Percentiles rank a stretch among this genome's conserved stretches.
These are phyloP conservation scores for Leccinum solheimii DNA, from an alignment of 1,284 basidiomycete species.

Conservation along the genomic window DNA sequence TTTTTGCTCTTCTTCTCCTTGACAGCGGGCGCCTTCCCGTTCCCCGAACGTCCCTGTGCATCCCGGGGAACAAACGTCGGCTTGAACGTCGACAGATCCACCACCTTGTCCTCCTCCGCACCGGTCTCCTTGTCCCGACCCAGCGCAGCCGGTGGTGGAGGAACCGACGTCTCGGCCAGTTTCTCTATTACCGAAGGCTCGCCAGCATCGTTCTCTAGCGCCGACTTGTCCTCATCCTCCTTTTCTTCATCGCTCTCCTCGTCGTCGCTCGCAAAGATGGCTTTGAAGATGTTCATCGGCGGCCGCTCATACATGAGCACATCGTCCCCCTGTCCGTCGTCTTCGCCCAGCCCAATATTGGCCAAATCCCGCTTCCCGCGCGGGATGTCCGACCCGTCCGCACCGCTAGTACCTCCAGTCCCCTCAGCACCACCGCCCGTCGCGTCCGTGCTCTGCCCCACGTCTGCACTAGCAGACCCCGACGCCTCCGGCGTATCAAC, in stretches of 20 bases:
- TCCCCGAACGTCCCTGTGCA: constrained; percentile 35
- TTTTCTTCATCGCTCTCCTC: constrained; percentile 73
- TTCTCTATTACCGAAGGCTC: constrained; percentile 6
- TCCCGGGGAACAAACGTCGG: constrained; percentile 78
- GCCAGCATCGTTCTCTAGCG: constrained; percentile 36
- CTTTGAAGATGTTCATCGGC: constrained; percentile 91
- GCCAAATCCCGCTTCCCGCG: constrained; percentile 54
- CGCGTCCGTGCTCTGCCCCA: constrained; percentile 9
- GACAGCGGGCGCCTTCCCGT: constrained; percentile 25
- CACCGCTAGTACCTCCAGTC: constrained; percentile 3
- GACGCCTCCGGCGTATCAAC: constrained; percentile 24
- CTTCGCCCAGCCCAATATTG: constrained; percentile 86
- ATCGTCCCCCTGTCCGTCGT: constrained; percentile 83
- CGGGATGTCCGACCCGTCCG: constrained; percentile 15
- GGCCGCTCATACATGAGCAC: constrained; percentile 87
- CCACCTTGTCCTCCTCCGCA: constrained; percentile 37
- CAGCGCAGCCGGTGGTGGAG: not conserved
- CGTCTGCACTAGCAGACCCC: constrained; percentile 21
- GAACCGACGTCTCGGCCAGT: not conserved
- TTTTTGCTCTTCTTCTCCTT: constrained; percentile 45
- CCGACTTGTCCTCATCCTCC: constrained; percentile 31
- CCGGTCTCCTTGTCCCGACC: constrained; percentile 5
- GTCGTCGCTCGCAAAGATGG: constrained; percentile 89
- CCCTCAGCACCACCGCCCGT: constrained; percentile 19
- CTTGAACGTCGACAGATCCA: constrained; percentile 66